These are phyloP conservation scores for Chaetomium sp. DNA, from an alignment of 2,329 filamentous ascomycete species.

Conservation along the genomic window DNA sequence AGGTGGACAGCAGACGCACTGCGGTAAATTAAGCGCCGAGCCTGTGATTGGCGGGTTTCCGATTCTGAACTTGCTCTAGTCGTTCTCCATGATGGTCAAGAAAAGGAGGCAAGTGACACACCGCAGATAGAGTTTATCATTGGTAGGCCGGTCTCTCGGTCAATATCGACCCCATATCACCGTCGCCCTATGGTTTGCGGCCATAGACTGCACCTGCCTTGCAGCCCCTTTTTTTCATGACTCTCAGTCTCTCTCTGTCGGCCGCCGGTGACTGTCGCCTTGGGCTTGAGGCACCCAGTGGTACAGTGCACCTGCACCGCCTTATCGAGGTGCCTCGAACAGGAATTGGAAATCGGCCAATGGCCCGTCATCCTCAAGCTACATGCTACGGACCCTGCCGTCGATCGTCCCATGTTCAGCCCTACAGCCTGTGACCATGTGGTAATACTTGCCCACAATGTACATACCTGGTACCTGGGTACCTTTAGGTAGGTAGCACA, in stretches of 20 bases:
- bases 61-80: background rate
- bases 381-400: background rate
- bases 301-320: background rate
- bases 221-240: background rate
- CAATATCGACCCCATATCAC: background rate
- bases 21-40: background rate
- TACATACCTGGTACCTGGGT: too few species aligned
- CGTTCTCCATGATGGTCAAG: background rate
- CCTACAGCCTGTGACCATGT: background rate
- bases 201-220: background rate
- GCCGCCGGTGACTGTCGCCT: background rate
- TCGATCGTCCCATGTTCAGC: slow-evolving; percentile 1
- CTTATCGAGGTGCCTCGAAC: background rate
- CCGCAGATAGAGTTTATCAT: background rate
- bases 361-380: background rate
- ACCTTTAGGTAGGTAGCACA: background rate
- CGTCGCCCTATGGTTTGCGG: background rate
- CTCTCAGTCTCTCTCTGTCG: background rate
- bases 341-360: background rate
- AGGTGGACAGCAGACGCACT: background rate
- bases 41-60: background rate
- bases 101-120: background rate
- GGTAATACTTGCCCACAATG: background rate
- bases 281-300: background rate
- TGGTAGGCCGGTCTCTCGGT: background rate